These are phyloP conservation scores for Pyronema domesticum DNA, from an alignment of 495 filamentous ascomycete genomes.

Conservation along the genomic window DNA sequence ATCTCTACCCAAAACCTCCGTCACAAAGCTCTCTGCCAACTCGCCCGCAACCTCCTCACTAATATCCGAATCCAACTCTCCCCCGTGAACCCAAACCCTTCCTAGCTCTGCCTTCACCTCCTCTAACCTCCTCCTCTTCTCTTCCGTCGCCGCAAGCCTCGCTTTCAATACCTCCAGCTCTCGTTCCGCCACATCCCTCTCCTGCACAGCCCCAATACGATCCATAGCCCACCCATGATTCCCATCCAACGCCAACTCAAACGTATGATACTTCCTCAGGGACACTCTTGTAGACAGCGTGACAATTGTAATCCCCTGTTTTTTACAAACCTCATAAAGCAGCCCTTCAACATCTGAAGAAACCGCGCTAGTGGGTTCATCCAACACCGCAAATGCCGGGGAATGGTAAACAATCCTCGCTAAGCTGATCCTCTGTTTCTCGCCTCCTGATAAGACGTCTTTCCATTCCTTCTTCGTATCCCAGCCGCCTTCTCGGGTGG, in stretches of 20 bases:
- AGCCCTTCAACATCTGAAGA: conserved; percentile 86
- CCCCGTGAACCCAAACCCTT: conserved; percentile 38
- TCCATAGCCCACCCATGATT: conserved; percentile 65
- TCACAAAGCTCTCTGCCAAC: conserved; percentile 3
- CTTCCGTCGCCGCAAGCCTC: conserved; percentile 58
- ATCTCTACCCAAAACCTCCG: conserved; percentile 5
- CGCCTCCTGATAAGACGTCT: conserved; percentile 88
- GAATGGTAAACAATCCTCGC: conserved; percentile 73
- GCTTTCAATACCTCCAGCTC: conserved; percentile 73
- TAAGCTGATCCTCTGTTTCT: conserved; percentile 89
- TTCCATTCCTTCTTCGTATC: conserved; percentile 97
- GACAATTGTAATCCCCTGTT: conserved; percentile 59
- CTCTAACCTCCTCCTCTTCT: conserved; percentile 60
- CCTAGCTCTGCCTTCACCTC: conserved; percentile 54
- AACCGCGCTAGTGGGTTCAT: conserved; percentile 90
- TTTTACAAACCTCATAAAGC: conserved; percentile 80
- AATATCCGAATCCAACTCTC: conserved; percentile 20
- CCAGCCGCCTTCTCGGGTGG: conserved; percentile 87
- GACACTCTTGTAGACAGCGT: conserved; percentile 86
- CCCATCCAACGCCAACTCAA: conserved; percentile 56
- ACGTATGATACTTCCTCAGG: conserved; percentile 87
- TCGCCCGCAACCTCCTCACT: conserved; percentile 8
- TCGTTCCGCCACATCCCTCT: conserved; percentile 77
- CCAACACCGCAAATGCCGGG: conserved; percentile 48
- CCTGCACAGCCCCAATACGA: conserved; percentile 62